These are phyloP conservation scores for Paracorniculantispora psalliotae DNA, from an alignment of 2,329 filamentous ascomycete genomes.

Conservation along the genomic window DNA sequence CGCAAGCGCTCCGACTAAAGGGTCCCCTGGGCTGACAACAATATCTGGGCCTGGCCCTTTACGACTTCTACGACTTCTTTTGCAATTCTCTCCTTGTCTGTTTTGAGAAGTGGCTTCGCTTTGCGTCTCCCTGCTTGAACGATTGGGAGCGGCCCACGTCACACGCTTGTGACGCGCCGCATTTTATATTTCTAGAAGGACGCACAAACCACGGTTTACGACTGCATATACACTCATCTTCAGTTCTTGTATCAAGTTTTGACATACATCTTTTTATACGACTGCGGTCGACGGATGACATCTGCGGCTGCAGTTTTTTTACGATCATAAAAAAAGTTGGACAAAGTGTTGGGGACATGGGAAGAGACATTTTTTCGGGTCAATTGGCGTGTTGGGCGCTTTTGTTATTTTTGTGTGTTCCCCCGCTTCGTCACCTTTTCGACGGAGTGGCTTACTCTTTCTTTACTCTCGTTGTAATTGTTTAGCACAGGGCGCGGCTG, in stretches of 20 bases:
- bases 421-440: conserved; percentile 9
- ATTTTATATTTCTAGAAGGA: conserved; percentile 4
- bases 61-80: conserved; percentile 11
- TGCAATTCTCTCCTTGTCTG: conserved; percentile 1
- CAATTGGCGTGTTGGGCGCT: conserved; percentile 25
- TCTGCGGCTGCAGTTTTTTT: conserved; percentile 15
- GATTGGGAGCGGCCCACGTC: background rate
- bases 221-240: conserved; percentile 25
- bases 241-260: conserved; percentile 42
- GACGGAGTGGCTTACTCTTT: conserved; percentile 12
- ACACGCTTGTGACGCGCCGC: background rate
- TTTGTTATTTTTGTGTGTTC: conserved; percentile 21
- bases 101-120: background rate
- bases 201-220: conserved; percentile 10
- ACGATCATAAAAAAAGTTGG: conserved; percentile 29
- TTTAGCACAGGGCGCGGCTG: conserved; percentile 12
- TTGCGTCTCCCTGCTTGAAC: background rate
- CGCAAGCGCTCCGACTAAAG: conserved; percentile 70
- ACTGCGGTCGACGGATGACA: conserved; percentile 21
- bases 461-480: conserved; percentile 18
- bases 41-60: conserved; percentile 4
- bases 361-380: conserved; percentile 19
- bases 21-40: background rate
- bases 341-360: conserved; percentile 21
- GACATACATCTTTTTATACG: conserved; percentile 27